These are phyloP conservation scores for Daedaleopsis nitida DNA, from an alignment of 768 basidiomycete species.

Conservation along the genomic window DNA sequence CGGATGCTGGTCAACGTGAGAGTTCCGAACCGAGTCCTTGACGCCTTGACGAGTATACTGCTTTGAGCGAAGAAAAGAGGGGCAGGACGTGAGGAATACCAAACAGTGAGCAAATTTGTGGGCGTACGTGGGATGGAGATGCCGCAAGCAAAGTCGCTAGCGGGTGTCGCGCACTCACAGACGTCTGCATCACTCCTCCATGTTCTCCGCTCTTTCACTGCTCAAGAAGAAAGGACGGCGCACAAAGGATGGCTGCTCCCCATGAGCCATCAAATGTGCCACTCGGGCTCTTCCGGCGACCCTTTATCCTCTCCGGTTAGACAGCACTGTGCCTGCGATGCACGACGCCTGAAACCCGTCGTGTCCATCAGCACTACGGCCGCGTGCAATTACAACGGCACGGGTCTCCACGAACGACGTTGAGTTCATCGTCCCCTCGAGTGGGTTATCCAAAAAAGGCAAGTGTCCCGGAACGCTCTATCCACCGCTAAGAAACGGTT, in stretches of 20 bases:
- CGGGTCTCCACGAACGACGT: background rate
- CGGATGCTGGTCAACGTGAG: constrained; percentile 24
- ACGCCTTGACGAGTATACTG: constrained; percentile 14
- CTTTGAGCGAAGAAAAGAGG: constrained; percentile 9
- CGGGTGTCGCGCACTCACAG: background rate
- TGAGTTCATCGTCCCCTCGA: background rate
- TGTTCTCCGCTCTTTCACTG: background rate
- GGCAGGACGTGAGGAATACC: constrained; percentile 12
- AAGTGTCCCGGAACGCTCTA: constrained; percentile 4
- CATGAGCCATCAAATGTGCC: constrained; percentile 13
- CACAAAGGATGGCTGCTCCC: constrained; percentile 3
- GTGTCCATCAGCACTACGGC: background rate
- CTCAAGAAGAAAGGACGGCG: background rate
- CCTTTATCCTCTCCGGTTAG: constrained; percentile 6
- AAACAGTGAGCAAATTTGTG: constrained; percentile 6
- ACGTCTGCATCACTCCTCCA: background rate
- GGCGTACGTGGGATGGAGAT: constrained; percentile 14
- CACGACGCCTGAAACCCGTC: constrained; percentile 2
- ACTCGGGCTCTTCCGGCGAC: constrained; percentile 10
- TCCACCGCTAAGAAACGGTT: background rate
- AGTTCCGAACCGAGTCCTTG: constrained; percentile 5
- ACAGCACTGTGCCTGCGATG: constrained; percentile 1
- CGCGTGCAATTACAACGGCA: background rate
- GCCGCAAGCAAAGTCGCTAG: background rate
- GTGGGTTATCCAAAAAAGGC: constrained; percentile 7